These are phyloP conservation scores for Penicillium hesseltinei DNA, from an alignment of 2,329 filamentous ascomycete species.

Conservation along the genomic window DNA sequence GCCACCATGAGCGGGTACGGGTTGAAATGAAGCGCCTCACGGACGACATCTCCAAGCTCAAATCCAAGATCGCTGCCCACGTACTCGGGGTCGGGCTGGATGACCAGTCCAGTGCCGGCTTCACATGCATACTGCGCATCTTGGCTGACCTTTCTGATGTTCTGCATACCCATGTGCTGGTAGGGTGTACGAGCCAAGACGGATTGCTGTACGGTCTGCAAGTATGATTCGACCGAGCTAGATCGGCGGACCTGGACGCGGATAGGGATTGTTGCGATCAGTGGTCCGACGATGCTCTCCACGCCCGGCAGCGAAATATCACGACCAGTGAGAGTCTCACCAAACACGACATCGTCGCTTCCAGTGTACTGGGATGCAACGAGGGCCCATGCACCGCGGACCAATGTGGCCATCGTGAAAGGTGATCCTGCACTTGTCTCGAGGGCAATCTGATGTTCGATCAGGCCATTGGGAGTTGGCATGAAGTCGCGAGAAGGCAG, in stretches of 20 bases:
- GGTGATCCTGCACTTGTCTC: slow-evolving; percentile 22
- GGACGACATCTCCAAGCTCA: slow-evolving; percentile 34
- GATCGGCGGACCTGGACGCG: slow-evolving; percentile 40
- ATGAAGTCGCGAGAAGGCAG: slow-evolving; percentile 50
- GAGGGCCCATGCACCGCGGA: slow-evolving; percentile 51
- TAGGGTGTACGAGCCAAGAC: slow-evolving; percentile 43
- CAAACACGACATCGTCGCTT: slow-evolving; percentile 49
- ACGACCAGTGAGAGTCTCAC: slow-evolving; percentile 51
- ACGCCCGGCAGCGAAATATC: slow-evolving; percentile 46
- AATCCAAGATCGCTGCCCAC: slow-evolving; percentile 40
- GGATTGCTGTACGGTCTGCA: slow-evolving; percentile 33
- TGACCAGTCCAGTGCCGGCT: slow-evolving; percentile 37
- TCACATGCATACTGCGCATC: slow-evolving; percentile 41
- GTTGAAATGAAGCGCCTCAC: slow-evolving; percentile 45
- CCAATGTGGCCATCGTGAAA: slow-evolving; percentile 49
- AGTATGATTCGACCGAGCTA: slow-evolving; percentile 29
- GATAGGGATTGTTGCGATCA: slow-evolving; percentile 51
- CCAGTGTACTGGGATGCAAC: slow-evolving; percentile 47
- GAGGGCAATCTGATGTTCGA: slow-evolving; percentile 44
- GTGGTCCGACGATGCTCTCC: slow-evolving; percentile 50
- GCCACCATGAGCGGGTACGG: slow-evolving; percentile 52
- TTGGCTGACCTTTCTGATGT: slow-evolving; percentile 45
- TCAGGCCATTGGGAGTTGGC: slow-evolving; percentile 43
- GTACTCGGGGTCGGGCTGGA: slow-evolving; percentile 42
- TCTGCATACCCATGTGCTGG: slow-evolving; percentile 52